Conservation (phyloP, 176 grass and related monocot genomes). For the Carex kokanica region DNA sequence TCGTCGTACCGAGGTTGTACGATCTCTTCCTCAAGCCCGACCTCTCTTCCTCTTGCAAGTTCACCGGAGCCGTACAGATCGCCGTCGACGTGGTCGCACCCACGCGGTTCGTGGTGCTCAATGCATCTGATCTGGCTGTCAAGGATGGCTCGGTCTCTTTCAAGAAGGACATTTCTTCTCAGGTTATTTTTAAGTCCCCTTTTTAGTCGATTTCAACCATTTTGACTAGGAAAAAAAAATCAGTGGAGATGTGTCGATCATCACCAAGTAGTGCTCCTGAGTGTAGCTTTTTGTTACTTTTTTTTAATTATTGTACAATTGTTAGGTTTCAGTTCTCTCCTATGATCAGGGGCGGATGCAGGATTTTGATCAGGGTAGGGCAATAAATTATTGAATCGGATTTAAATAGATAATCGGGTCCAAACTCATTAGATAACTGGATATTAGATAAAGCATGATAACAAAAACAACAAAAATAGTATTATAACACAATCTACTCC, state of each 20-base stretch:
- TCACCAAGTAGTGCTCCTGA: neutral
- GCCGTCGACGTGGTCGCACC: slow-evolving; percentile 36
- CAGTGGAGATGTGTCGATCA: neutral
- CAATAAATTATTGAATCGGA: too few species aligned
- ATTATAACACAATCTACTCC: too few species aligned
- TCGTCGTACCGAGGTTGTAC: slow-evolving; percentile 68
- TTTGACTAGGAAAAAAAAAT: neutral
- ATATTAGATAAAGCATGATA: too few species aligned
- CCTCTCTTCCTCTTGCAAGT: slow-evolving; percentile 57
- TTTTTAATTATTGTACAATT: neutral
- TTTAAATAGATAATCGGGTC: too few species aligned
- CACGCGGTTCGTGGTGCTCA: slow-evolving; percentile 76
- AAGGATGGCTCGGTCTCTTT: slow-evolving; percentile 39
- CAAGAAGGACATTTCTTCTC: slow-evolving; percentile 29
- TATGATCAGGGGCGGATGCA: too few species aligned
- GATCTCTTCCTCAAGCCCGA: slow-evolving; percentile 72
- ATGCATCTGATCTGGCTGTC: slow-evolving; percentile 68
- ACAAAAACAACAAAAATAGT: too few species aligned
- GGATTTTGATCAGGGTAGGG: too few species aligned
- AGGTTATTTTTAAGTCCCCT: slow-evolving; percentile 34
- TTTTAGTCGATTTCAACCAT: neutral
- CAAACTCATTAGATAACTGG: too few species aligned
- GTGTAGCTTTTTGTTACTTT: neutral
- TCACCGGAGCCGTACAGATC: slow-evolving; percentile 51
- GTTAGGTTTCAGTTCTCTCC: neutral